Evolutionary conservation across 1,284 basidiomycete species (phyloP).

Genomic region (Cronartium quercuum): DNA sequence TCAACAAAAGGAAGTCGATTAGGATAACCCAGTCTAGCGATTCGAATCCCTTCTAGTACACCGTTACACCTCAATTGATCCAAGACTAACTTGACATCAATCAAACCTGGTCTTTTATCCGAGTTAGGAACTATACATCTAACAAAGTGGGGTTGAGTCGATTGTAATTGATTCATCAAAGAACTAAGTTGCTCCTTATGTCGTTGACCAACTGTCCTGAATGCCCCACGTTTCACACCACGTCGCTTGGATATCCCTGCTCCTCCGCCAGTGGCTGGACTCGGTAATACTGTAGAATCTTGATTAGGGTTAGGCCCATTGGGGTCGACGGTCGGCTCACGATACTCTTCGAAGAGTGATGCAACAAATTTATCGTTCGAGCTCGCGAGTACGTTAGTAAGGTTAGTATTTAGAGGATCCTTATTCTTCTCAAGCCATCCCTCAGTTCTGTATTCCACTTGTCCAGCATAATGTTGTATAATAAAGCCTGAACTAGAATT

Average conservation of each 20-base stretch:
- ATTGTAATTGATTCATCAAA: slow-evolving; percentile 82
- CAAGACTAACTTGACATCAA: slow-evolving; percentile 89
- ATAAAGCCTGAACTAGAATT: slow-evolving; percentile 76
- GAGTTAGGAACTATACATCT: slow-evolving; percentile 95
- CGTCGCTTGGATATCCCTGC: slow-evolving; percentile 50
- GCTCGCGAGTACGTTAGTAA: slow-evolving; percentile 77
- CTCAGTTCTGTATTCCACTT: slow-evolving; percentile 90
- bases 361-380: slow-evolving; percentile 79
- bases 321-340: slow-evolving; percentile 50
- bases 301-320: slow-evolving; percentile 47
- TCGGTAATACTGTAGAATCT: slow-evolving; percentile 58
- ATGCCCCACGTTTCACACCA: slow-evolving; percentile 90
- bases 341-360: slow-evolving; percentile 75
- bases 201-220: slow-evolving; percentile 88
- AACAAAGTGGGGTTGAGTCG: slow-evolving; percentile 97
- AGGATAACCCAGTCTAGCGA: slow-evolving; percentile 93
- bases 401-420: slow-evolving; percentile 94
- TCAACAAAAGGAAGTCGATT: slow-evolving; percentile 95
- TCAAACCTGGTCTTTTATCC: slow-evolving; percentile 81
- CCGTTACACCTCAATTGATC: slow-evolving; percentile 98
- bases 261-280: slow-evolving; percentile 29
- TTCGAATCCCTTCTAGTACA: slow-evolving; percentile 97
- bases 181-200: slow-evolving; percentile 93
- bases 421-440: slow-evolving; percentile 99
- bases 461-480: slow-evolving; percentile 92